phyloP scores from a whole-genome alignment of 129 eudicot genomes.

The Flaveria ramosissima region DNA sequence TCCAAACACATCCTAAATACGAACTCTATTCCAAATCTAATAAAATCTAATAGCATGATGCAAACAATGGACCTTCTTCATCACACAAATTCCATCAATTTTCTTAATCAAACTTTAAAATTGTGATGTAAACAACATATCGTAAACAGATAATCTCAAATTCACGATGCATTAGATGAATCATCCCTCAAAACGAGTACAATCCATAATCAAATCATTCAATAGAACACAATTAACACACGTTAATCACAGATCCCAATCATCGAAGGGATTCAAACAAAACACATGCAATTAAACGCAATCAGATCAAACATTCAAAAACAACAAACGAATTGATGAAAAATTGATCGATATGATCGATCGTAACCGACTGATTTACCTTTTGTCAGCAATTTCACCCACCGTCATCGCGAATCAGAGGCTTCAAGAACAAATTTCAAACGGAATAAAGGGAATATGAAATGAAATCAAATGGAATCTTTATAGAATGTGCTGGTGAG shows the following conservation, averaged over 20 bases:
- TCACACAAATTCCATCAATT: constrained; percentile 7
- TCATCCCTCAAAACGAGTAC: not conserved
- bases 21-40: constrained; percentile 17
- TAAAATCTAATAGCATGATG: not conserved
- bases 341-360: constrained; percentile 16
- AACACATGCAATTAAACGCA: not conserved
- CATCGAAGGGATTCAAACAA: too few relatives aligned
- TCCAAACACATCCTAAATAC: constrained; percentile 18
- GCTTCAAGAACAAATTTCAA: constrained; percentile 20
- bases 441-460: not conserved
- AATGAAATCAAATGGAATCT: not conserved
- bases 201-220: constrained; percentile 15
- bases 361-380: constrained; percentile 8
- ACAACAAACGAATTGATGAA: not conserved
- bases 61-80: not conserved
- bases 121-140: too few relatives aligned
- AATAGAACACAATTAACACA: constrained; percentile 2
- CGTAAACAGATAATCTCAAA: not conserved
- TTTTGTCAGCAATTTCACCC: constrained; percentile 23
- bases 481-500: constrained; percentile 31
- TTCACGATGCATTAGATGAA: not conserved
- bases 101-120: too few relatives aligned
- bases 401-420: constrained; percentile 23
- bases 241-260: constrained; percentile 4
- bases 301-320: constrained; percentile 20